Conservation (phyloP, 805 yeast species). For the Pichia californica region DNA sequence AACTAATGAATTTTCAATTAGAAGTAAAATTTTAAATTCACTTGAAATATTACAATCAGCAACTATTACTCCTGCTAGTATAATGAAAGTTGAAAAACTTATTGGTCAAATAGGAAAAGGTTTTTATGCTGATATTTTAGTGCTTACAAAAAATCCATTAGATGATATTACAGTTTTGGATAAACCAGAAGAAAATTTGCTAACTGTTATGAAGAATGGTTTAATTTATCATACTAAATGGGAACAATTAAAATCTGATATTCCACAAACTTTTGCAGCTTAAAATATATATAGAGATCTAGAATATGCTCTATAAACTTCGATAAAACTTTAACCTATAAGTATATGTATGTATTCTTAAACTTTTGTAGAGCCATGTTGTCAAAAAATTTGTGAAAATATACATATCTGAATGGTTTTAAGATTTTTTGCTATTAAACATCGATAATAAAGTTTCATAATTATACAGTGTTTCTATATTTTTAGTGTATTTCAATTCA, state of each 20-base stretch:
- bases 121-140: conserved; percentile 23
- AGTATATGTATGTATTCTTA: too few species aligned
- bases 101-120: conserved; percentile 25
- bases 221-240: conserved; percentile 15
- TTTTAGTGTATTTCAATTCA: too few species aligned
- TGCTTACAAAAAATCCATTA: conserved; percentile 23
- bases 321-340: too few species aligned
- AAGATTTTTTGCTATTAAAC: too few species aligned
- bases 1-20: conserved; percentile 24
- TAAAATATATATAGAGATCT: not conserved
- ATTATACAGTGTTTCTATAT: too few species aligned
- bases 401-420: too few species aligned
- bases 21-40: conserved; percentile 20
- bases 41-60: conserved; percentile 24
- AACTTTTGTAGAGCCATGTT: too few species aligned
- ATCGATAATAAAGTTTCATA: too few species aligned
- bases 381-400: too few species aligned
- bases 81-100: conserved; percentile 13
- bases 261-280: conserved; percentile 1
- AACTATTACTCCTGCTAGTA: conserved; percentile 26
- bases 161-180: conserved; percentile 22
- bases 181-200: conserved; percentile 21
- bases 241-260: conserved; percentile 6
- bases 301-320: too few species aligned
- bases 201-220: conserved; percentile 24